These are phyloP conservation scores for Botrytis fabae DNA, from an alignment of 2,329 filamentous ascomycete genomes.

Conservation along the genomic window DNA sequence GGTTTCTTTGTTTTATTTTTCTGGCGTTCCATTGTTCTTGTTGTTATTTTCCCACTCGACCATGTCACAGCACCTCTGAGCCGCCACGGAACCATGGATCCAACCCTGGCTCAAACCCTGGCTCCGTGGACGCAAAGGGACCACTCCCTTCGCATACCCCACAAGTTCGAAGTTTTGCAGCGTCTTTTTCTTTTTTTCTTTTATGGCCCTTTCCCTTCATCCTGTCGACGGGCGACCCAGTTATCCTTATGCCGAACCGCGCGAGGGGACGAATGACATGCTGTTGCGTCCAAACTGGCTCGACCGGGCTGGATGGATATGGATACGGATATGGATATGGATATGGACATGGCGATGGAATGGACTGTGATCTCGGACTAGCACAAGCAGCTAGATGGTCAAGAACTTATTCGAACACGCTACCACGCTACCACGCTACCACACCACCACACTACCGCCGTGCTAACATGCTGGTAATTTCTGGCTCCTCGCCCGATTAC, in stretches of 20 bases:
- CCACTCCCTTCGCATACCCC: constrained; percentile 28
- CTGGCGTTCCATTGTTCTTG: too few species aligned
- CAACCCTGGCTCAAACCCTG: not conserved
- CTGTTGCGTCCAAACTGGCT: not conserved
- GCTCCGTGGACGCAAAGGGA: not conserved
- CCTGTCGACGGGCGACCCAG: not conserved
- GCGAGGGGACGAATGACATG: not conserved
- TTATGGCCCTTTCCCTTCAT: not conserved
- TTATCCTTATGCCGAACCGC: constrained; percentile 15
- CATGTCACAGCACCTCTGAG: constrained; percentile 8
- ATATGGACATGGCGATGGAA: too few species aligned
- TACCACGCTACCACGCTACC: not conserved
- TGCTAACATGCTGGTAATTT: not conserved
- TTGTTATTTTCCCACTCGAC: not conserved
- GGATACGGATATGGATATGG: not conserved
- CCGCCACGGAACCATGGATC: constrained; percentile 9
- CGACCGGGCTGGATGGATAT: not conserved
- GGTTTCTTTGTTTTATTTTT: not conserved
- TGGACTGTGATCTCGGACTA: not conserved
- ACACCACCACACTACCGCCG: not conserved
- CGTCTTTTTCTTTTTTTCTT: not conserved
- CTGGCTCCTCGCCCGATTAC: not conserved
- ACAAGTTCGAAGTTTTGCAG: constrained; percentile 30
- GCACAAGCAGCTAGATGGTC: not conserved
- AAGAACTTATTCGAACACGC: not conserved